phyloP scores from a whole-genome alignment of 306 rosid species.

The Cicer yamashitae region DNA sequence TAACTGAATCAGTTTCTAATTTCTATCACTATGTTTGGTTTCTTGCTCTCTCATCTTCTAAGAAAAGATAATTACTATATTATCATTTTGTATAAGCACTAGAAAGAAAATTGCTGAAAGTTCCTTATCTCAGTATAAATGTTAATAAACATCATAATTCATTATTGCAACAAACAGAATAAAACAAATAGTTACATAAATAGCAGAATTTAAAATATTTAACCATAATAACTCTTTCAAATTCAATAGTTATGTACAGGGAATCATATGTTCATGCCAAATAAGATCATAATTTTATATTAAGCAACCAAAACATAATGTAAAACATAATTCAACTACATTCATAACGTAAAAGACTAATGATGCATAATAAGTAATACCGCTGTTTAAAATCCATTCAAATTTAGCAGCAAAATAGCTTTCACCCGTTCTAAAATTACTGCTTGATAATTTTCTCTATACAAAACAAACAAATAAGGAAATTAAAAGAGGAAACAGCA shows the following conservation, averaged over 20 bases:
- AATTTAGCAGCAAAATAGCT: no score
- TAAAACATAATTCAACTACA: background rate
- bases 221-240: background rate
- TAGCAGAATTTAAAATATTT: slow-evolving; percentile 14
- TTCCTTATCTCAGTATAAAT: slow-evolving; percentile 17
- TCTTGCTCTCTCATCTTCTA: background rate
- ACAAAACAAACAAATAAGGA: slow-evolving; percentile 28
- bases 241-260: background rate
- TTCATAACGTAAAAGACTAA: slow-evolving; percentile 9
- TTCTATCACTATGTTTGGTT: background rate
- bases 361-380: slow-evolving; percentile 43
- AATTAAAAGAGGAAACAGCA: slow-evolving; percentile 6
- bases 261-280: background rate
- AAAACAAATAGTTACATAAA: background rate
- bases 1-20: background rate
- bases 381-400: slow-evolving; percentile 52
- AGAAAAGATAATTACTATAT: background rate
- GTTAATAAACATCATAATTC: slow-evolving; percentile 2
- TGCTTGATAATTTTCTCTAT: slow-evolving; percentile 59
- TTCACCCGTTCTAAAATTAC: no score
- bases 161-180: slow-evolving; percentile 4
- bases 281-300: background rate
- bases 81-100: background rate
- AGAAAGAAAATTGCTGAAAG: slow-evolving; percentile 20
- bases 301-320: background rate